phyloP scores from a whole-genome alignment of 176 grass and related monocot genomes.

The Musa troglodytarum region DNA sequence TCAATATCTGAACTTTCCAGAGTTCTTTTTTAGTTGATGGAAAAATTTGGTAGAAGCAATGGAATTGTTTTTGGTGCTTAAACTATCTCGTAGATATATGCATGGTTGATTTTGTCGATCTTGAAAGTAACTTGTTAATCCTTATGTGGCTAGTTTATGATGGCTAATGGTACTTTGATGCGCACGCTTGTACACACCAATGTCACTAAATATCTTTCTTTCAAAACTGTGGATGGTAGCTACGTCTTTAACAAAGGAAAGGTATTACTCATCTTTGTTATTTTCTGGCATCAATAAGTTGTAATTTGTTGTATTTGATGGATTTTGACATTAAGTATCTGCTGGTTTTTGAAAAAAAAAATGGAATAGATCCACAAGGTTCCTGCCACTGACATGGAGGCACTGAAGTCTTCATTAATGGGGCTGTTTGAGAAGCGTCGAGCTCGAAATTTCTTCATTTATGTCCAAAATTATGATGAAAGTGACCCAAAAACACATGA shows the following conservation, averaged over 20 bases:
- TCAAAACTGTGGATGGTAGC: slow-evolving; percentile 81
- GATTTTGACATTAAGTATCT: not conserved
- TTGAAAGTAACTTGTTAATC: slow-evolving; percentile 10
- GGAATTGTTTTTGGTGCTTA: not conserved
- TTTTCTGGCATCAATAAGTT: not conserved
- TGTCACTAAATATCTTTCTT: slow-evolving; percentile 78
- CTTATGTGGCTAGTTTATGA: slow-evolving; percentile 58
- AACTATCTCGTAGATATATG: not conserved
- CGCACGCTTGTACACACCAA: slow-evolving; percentile 76
- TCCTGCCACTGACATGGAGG: slow-evolving; percentile 83
- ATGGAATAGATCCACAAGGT: slow-evolving; percentile 72
- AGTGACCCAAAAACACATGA: slow-evolving; percentile 70
- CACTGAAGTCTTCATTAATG: slow-evolving; percentile 78
- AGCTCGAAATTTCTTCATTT: slow-evolving; percentile 79
- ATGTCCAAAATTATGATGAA: slow-evolving; percentile 83
- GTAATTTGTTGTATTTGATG: not conserved
- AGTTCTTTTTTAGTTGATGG: too few species aligned
- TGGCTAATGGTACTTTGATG: slow-evolving; percentile 78
- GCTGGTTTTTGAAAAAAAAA: not conserved
- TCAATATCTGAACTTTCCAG: too few species aligned
- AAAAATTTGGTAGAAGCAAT: too few species aligned
- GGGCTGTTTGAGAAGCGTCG: slow-evolving; percentile 87
- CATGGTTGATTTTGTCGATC: not conserved
- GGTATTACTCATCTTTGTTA: slow-evolving; percentile 22
- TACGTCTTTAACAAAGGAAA: slow-evolving; percentile 89